phyloP scores from a whole-genome alignment of 2,329 filamentous ascomycete species.

The Alternaria triticina region DNA sequence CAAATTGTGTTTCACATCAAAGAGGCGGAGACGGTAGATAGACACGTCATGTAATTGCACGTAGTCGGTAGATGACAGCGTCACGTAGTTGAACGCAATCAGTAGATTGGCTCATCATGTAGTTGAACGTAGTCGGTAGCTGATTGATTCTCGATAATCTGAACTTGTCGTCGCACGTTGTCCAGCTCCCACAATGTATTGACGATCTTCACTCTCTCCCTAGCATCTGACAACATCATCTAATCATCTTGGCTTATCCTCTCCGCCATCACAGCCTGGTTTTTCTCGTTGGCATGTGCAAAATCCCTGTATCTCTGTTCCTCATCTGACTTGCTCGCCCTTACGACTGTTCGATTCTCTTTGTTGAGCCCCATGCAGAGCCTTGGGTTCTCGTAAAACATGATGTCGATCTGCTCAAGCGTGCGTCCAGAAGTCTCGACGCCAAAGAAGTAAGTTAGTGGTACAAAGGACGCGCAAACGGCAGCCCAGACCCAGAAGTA shows the following conservation, averaged over 20 bases:
- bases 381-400: constrained; percentile 43
- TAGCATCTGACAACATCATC: too few relatives aligned
- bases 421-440: constrained; percentile 34
- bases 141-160: neutral
- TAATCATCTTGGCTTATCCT: constrained; percentile 8
- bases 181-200: neutral
- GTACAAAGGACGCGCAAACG: constrained; percentile 58
- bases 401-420: constrained; percentile 36
- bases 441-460: constrained; percentile 51
- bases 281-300: constrained; percentile 19
- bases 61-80: too few relatives aligned
- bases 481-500: constrained; percentile 60
- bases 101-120: rapidly evolving
- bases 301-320: constrained; percentile 29
- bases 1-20: neutral
- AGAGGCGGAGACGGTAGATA: neutral
- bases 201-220: neutral
- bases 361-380: constrained; percentile 41
- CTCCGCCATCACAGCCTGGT: constrained; percentile 4
- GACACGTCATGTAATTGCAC: neutral
- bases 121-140: neutral
- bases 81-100: neutral
- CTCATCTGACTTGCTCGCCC: constrained; percentile 26
- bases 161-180: neutral
- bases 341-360: constrained; percentile 29